Base-by-base conservation (phyloP, 306 rosid genomes). In the Citrullus colocynthis region DNA sequence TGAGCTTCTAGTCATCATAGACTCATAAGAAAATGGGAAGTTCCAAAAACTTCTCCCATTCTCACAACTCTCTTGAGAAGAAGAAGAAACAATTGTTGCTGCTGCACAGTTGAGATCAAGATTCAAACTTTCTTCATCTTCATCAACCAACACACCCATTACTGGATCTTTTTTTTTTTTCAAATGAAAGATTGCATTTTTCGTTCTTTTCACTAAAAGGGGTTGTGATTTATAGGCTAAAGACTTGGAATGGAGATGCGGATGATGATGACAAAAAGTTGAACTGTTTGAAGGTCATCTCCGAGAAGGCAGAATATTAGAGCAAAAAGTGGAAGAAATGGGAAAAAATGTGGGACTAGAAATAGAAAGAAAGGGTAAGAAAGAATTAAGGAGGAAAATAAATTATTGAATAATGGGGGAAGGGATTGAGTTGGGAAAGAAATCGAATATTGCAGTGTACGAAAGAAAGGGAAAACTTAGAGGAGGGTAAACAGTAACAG, bases 21-120 rank as follows among this genome's bases (percentile, higher is more conserved):
- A 83, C 30, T 84, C 84, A 61, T 80, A 85, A 79, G 55, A 60
- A 59, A 85, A 77, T 8, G 93, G 91, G 41, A 86, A 83, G 28
- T 83, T 84, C 95, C 91, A 88, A 41, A 80, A 79, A 16, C 85
- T 74, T 62, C 86, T 64, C 11, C 80, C 85, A 81, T 84, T 85
- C 9, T 80, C 89, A 62, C 81, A 83, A 52, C 57, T 74, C 76
- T 90, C 91, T 11, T 85, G 85, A n/a, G 92, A 86, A 81, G 88
- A 79, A 3, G 90, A 82, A 52, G 56, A 15, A 5, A 14, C 5
- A 51, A 78, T 83, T 48, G 12, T 12, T 36, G 49, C 49, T 36
- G 39, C 39, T 9, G 81, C 87, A 52, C 73, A 79, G 87, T 88
- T 86, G 64, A 89, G 84, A 42, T 72, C 84, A 61, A 95, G 92